Base-by-base conservation (phyloP, 176 grass and related monocot genomes). In the Eragrostis nindensis region DNA sequence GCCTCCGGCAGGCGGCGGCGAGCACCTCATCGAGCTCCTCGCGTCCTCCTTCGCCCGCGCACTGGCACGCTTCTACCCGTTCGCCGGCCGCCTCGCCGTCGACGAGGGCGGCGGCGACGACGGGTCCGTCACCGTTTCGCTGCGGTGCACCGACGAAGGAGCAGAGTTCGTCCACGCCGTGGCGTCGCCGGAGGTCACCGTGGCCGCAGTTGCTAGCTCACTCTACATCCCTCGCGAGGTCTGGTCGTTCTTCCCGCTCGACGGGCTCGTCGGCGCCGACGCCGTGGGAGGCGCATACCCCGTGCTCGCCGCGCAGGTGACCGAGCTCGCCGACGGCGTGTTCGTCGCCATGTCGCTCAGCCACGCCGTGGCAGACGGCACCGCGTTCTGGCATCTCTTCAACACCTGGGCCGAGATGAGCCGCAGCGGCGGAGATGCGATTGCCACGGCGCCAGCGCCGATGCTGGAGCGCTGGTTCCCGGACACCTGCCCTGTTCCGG, bases 101-200 rank as follows among this genome's bases (percentile, higher is more conserved):
- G 55, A 62, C 12, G 43, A 73, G 80, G 55, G 49, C 60, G 14
- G 64, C 65, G 26, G 78, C 0, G n/a, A 0, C 27, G 32, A 14
- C 43, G 17, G 43, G 11, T 7, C 29, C 27, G 38, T 24, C 52
- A 8, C 36, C 50, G 73, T 70, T 26, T 88, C 42, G 13, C 54
- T 86, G 11, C 41, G 52, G 11, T 78, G 81, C 77, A 70, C 53
- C 39, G 75, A 57, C 45, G 54, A 65, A n/a, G 90, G 86, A 4
- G 82, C 90, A 17, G 82, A 89, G 83, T 92, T 92, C 55, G 75
- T 86, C 53, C 90, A 92, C 75, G 86, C 83, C 13, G 24, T 59
- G 56, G 86, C 86, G 2, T 36, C 32, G 11, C 53, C 83, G 12
- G 72, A 27, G 18, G 76, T 86, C 47, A 41, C 70, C 9, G 74